Percentiles rank a stretch among this genome's conserved stretches.
These are phyloP conservation scores for Calonectria honghensis DNA, from an alignment of 2,329 filamentous ascomycete genomes.

Conservation along the genomic window DNA sequence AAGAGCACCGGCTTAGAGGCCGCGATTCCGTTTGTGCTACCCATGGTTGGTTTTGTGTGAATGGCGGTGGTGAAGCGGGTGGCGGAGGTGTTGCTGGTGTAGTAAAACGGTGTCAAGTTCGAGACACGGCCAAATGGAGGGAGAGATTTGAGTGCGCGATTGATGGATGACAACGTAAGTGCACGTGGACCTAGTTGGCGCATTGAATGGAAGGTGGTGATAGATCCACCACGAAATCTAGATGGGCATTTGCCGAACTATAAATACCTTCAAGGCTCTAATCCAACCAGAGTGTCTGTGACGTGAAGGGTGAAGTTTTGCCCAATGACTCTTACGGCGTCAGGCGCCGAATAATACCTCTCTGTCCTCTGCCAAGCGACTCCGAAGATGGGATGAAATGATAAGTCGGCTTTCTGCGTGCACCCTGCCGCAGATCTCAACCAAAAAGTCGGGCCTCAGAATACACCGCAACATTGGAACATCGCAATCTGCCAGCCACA, in stretches of 20 bases:
- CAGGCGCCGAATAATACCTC: constrained; percentile 47
- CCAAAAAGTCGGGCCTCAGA: background rate
- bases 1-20: constrained; percentile 64
- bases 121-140: constrained; percentile 41
- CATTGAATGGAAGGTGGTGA: constrained; percentile 48
- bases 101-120: constrained; percentile 42
- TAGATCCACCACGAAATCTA: constrained; percentile 37
- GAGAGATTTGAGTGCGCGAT: constrained; percentile 43
- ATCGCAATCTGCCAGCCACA: background rate
- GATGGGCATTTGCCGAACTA: constrained; percentile 32
- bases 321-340: constrained; percentile 53
- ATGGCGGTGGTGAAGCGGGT: constrained; percentile 34
- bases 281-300: constrained; percentile 6
- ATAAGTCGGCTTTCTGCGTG: background rate
- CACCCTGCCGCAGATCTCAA: background rate
- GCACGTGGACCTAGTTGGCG: constrained; percentile 51
- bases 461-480: background rate
- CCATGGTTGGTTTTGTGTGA: constrained; percentile 53
- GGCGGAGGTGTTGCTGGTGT: constrained; percentile 34
- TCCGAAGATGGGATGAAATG: constrained; percentile 29
- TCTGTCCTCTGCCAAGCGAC: constrained; percentile 20
- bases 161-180: constrained; percentile 41
- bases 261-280: constrained; percentile 5
- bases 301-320: constrained; percentile 34
- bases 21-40: constrained; percentile 59